phyloP scores from a whole-genome alignment of 2,329 filamentous ascomycete genomes.

The Aplosporella prunicola region DNA sequence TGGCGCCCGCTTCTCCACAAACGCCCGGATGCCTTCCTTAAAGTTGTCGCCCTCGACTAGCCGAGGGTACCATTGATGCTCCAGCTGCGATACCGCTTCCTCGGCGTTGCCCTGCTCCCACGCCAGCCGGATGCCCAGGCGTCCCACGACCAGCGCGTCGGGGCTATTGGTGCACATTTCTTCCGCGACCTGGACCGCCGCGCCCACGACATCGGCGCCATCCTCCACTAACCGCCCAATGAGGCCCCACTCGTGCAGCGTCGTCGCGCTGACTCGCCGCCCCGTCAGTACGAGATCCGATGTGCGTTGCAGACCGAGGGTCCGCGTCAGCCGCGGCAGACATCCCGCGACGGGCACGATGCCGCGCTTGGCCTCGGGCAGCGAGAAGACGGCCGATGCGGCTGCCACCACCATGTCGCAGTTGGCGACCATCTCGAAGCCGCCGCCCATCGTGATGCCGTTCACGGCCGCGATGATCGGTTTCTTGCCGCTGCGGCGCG shows the following conservation, averaged over 20 bases:
- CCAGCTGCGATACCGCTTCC: conserved; percentile 1
- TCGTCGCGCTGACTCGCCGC: conserved; percentile 25
- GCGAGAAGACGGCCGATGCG: conserved; percentile 34
- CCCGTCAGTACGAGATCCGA: conserved; percentile 36
- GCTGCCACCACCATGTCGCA: conserved; percentile 41
- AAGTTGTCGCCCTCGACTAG: conserved; percentile 33
- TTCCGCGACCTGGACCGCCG: conserved; percentile 13
- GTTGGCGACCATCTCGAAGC: conserved; percentile 42
- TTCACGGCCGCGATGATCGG: conserved; percentile 46
- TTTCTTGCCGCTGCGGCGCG: conserved; percentile 44
- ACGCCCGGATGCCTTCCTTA: conserved; percentile 37
- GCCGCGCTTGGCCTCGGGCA: conserved; percentile 40
- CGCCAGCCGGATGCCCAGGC: conserved; percentile 14
- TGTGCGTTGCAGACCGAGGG: conserved; percentile 32
- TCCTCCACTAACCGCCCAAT: conserved; percentile 8
- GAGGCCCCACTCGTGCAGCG: conserved; percentile 12
- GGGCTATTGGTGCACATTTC: conserved; percentile 16
- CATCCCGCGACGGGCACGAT: conserved; percentile 38
- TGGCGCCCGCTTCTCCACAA: conserved; percentile 35
- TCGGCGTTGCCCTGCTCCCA: conserved; percentile 16
- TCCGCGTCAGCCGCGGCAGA: conserved; percentile 35
- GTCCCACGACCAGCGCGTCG: conserved; percentile 15
- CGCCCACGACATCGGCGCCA: conserved; percentile 5
- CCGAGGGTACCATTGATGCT: conserved; percentile 1
- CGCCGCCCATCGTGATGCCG: conserved; percentile 41